Evolutionary conservation across 805 yeast species (phyloP).

Genomic region (Kodamaea laetipori): DNA sequence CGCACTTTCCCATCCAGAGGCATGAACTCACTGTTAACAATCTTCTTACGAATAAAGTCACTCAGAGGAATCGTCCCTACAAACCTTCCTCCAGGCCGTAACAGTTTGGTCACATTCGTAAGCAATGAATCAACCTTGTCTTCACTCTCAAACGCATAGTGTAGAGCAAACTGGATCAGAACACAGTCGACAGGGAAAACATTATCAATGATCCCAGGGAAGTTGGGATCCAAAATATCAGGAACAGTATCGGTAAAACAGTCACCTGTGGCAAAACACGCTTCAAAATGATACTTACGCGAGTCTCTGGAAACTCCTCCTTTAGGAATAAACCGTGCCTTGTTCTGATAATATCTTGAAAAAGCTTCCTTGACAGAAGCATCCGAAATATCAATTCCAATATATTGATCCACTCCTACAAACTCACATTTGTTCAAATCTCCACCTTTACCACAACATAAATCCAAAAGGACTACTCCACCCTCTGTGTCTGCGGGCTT

Average conservation of each 20-base stretch:
- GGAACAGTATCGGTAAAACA: conserved; percentile 76
- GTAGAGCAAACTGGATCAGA: conserved; percentile 89
- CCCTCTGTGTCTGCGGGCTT: conserved; percentile 15
- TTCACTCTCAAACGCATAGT: conserved; percentile 91
- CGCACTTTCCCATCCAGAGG: conserved; percentile 37
- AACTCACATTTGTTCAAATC: conserved; percentile 88
- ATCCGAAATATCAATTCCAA: conserved; percentile 92
- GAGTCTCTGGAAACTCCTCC: conserved; percentile 29
- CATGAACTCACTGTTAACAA: conserved; percentile 50
- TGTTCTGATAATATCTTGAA: conserved; percentile 63
- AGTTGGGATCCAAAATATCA: conserved; percentile 61
- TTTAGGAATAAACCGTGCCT: conserved; percentile 40
- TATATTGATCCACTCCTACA: conserved; percentile 69
- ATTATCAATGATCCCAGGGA: conserved; percentile 60
- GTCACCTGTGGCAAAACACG: conserved; percentile 89
- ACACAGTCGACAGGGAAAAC: conserved; percentile 84
- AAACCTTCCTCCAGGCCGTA: conserved; percentile 82
- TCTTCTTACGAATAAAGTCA: conserved; percentile 72
- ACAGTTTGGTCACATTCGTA: conserved; percentile 71
- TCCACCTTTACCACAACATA: conserved; percentile 99
- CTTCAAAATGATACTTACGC: conserved; percentile 65
- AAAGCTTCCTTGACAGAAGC: conserved; percentile 84
- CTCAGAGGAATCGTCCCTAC: conserved; percentile 94
- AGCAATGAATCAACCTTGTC: conserved; percentile 72
- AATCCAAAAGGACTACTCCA: conserved; percentile 62